Evolutionary conservation across 2,329 filamentous ascomycete genomes (phyloP), one percentile per base, ranked within the genome.

Genomic region (Penicillium crustosum): DNA sequence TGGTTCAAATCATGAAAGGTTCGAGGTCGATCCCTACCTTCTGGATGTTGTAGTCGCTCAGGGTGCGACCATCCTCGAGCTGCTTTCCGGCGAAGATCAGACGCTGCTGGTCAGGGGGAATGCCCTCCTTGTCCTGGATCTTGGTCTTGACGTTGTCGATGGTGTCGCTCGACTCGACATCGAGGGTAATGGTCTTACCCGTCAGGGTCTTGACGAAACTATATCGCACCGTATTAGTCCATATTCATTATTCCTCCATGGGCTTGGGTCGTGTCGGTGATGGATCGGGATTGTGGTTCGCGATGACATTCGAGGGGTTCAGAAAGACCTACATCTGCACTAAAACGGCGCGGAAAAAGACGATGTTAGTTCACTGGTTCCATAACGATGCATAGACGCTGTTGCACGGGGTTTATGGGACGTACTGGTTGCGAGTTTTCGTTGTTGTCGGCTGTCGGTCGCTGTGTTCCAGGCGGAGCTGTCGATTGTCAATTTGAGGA

Each of bases 111-210:
- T 97, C 93, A 68, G 93, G 93, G 74, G 93, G 93, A 71, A 97
- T 97, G 74, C 93, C 93, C 85, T 97, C 93, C 90, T 97, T 97
- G 83, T 97, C 93, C 85, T 97, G 93, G 81, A 97, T 97, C 90
- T 97, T 97, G 84, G 88, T 89, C 89, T 97, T 97, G 82, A 97
- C 93, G 88, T 97, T 97, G 88, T 97, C 93, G 85, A 97, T 97
- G 75, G 93, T 97, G 83, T 97, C 93, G 78, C 88, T 91, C 77
- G 92, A 96, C 89, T 97, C 93, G 80, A 97, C 93, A 89, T 97
- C 93, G 76, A 97, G 89, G 82, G 94, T 97, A 86, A 97, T 97
- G 82, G 93, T 97, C 91, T 97, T 97, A 83, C 94, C 93, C 86
- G 93, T 97, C 78, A 97, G 91, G 87, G 93, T 97, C 89, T 97